These are phyloP conservation scores for Aspergillus sclerotioniger DNA, from an alignment of 495 filamentous ascomycete genomes.

Conservation along the genomic window DNA sequence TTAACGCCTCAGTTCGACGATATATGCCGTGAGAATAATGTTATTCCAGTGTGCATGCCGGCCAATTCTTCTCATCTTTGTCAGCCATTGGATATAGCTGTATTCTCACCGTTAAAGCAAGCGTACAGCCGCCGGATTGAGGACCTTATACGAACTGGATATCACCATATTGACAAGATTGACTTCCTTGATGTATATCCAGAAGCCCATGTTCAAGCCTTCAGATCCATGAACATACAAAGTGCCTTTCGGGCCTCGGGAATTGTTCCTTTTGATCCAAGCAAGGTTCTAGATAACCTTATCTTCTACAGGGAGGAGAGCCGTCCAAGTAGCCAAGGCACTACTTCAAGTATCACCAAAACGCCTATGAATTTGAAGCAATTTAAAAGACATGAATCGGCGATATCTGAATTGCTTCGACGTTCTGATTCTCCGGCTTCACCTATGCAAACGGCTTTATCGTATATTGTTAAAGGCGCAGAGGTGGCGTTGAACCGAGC, in stretches of 20 bases:
- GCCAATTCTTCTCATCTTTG: constrained; percentile 22
- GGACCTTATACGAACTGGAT: constrained; percentile 9
- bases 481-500: constrained; percentile 1
- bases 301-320: constrained; percentile 1
- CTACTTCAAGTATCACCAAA: background rate
- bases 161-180: constrained; percentile 19
- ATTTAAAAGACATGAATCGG: background rate
- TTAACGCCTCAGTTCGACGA: constrained; percentile 23
- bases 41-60: constrained; percentile 27
- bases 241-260: constrained; percentile 15
- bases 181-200: constrained; percentile 17
- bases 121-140: constrained; percentile 9
- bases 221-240: constrained; percentile 12
- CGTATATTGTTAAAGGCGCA: background rate
- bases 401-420: background rate
- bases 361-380: background rate
- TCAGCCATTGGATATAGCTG: constrained; percentile 7
- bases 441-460: background rate
- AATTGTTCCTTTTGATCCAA: constrained; percentile 9
- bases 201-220: constrained; percentile 7
- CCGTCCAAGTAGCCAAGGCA: background rate
- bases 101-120: constrained; percentile 8
- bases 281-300: constrained; percentile 7
- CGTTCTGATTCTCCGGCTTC: background rate
- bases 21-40: constrained; percentile 20